Percentiles rank a stretch among this genome's conserved stretches.
Conservation (phyloP, 2,329 filamentous ascomycete species). For the Venturia pyrina region DNA sequence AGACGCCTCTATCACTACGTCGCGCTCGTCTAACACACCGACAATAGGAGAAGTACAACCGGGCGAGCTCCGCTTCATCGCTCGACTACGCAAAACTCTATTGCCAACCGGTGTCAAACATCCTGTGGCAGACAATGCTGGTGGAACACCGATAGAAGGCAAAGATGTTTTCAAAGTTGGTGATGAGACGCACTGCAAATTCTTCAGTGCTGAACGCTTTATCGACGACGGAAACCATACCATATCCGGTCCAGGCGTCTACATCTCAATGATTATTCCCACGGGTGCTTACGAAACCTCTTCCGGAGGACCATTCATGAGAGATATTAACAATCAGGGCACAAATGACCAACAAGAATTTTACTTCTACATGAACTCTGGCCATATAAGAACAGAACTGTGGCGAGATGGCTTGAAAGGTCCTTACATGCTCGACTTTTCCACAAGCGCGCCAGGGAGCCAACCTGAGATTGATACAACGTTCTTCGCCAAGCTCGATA, state of each 20-base stretch:
- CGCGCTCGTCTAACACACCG: neutral
- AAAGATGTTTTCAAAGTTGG: constrained; percentile 43
- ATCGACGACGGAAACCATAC: constrained; percentile 59
- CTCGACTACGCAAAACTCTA: constrained; percentile 42
- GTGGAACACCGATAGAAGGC: constrained; percentile 42
- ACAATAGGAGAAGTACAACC: constrained; percentile 19
- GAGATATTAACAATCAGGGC: constrained; percentile 57
- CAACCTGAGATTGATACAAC: constrained; percentile 40
- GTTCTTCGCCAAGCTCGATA: constrained; percentile 49
- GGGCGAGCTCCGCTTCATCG: constrained; percentile 53
- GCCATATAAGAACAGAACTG: constrained; percentile 51
- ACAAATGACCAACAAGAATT: constrained; percentile 47
- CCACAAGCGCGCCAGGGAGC: constrained; percentile 35
- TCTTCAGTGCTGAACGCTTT: constrained; percentile 59
- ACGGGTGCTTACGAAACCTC: constrained; percentile 48
- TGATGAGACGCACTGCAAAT: constrained; percentile 57
- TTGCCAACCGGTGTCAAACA: constrained; percentile 35
- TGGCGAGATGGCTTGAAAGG: constrained; percentile 56
- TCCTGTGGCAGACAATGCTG: constrained; percentile 39
- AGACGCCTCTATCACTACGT: neutral
- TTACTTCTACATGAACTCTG: constrained; percentile 61
- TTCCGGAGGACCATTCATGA: constrained; percentile 54
- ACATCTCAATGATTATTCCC: constrained; percentile 51
- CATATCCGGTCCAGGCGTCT: constrained; percentile 42
- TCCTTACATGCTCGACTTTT: constrained; percentile 54